Percentiles rank a stretch among this genome's conserved stretches.
Evolutionary conservation across 441 rosid genomes (phyloP).

Genomic region (Euphorbia corollata): DNA sequence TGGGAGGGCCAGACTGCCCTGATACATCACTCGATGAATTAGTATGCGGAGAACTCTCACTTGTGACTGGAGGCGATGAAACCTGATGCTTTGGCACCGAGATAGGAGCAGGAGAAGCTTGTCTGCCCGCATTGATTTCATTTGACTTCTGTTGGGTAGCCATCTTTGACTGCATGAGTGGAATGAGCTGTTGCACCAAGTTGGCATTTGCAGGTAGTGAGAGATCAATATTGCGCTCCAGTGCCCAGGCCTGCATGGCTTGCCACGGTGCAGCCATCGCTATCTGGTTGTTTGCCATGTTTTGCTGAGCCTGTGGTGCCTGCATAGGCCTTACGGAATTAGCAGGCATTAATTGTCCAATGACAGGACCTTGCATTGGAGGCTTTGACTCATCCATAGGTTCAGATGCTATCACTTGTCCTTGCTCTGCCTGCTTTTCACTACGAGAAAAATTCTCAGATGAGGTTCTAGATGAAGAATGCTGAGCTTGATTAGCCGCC

Average conservation of each 20-base stretch:
- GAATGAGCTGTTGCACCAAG: slow-evolving; percentile 77
- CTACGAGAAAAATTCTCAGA: slow-evolving; percentile 59
- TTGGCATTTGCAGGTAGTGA: slow-evolving; percentile 87
- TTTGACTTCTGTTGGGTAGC: slow-evolving; percentile 71
- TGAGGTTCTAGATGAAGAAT: slow-evolving; percentile 69
- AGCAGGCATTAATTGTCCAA: slow-evolving; percentile 56
- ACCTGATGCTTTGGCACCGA: slow-evolving; percentile 64
- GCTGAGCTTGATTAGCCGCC: slow-evolving; percentile 67
- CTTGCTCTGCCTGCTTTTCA: slow-evolving; percentile 69
- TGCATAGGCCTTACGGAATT: slow-evolving; percentile 66
- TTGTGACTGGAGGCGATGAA: slow-evolving; percentile 59
- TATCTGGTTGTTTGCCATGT: slow-evolving; percentile 59
- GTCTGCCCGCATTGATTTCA: slow-evolving; percentile 48
- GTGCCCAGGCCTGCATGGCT: slow-evolving; percentile 86
- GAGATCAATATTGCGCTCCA: slow-evolving; percentile 78
- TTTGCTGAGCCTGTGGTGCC: slow-evolving; percentile 58
- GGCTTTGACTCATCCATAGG: slow-evolving; percentile 61
- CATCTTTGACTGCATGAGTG: slow-evolving; percentile 77
- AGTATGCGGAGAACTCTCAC: slow-evolving; percentile 69
- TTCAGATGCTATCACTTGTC: slow-evolving; percentile 44
- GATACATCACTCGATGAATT: slow-evolving; percentile 77
- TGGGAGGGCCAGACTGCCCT: slow-evolving; percentile 75
- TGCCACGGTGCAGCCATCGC: slow-evolving; percentile 79
- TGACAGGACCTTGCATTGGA: slow-evolving; percentile 39
- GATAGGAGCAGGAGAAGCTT: slow-evolving; percentile 46